Evolutionary conservation across 2,329 filamentous ascomycete species (phyloP).

Genomic region (Pseudopyricularia javanii): DNA sequence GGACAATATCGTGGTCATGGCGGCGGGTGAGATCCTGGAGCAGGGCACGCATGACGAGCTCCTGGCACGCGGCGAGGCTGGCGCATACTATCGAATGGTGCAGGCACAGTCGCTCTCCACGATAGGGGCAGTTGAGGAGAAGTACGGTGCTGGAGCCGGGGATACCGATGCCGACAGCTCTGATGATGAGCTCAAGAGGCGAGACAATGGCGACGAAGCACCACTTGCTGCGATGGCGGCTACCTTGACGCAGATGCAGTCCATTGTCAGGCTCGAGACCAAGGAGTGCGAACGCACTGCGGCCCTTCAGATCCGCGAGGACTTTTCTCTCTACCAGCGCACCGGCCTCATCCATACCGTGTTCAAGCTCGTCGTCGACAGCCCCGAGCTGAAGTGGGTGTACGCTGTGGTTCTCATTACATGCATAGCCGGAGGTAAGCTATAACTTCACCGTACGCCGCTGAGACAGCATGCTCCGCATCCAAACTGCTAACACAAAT

Average conservation of each 20-base stretch:
- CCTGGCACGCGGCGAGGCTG: conserved; percentile 7
- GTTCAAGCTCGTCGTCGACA: conserved; percentile 5
- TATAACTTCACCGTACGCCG: neutral
- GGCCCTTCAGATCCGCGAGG: conserved; percentile 8
- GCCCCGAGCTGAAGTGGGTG: conserved; percentile 7
- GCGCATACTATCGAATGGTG: conserved; percentile 13
- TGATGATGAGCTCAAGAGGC: neutral
- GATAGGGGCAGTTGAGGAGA: neutral
- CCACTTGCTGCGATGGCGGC: neutral
- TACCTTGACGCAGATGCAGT: conserved; percentile 7
- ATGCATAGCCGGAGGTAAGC: conserved; percentile 18
- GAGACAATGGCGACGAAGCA: neutral
- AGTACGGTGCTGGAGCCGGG: neutral
- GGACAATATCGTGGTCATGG: conserved; percentile 26
- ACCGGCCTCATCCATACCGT: conserved; percentile 7
- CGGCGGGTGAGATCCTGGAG: conserved; percentile 17
- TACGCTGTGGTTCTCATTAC: conserved; percentile 4
- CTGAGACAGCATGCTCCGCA: neutral
- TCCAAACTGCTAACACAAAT: no score
- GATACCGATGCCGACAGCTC: neutral
- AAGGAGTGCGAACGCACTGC: conserved; percentile 5
- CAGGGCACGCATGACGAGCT: conserved; percentile 16
- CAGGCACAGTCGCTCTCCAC: conserved; percentile 10
- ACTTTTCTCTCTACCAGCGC: conserved; percentile 8
- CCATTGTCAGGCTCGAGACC: conserved; percentile 10